phyloP scores from a whole-genome alignment of 2,329 filamentous ascomycete genomes.

The Zasmidium cellare region DNA sequence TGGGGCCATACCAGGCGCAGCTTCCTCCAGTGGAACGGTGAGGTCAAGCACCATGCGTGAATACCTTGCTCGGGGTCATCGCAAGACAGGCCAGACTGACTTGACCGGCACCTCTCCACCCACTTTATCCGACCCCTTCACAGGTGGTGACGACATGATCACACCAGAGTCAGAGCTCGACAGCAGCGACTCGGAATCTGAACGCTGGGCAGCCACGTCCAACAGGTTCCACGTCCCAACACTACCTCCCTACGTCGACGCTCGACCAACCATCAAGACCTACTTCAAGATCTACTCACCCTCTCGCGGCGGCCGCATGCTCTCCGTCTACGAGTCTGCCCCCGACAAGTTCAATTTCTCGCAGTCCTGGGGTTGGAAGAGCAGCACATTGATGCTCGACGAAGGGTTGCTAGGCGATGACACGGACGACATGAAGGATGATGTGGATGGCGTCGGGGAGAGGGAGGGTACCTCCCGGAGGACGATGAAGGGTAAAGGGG shows the following conservation, averaged over 20 bases:
- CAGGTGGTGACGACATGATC: not conserved
- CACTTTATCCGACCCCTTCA: not conserved
- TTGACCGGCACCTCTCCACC: constrained; percentile 16
- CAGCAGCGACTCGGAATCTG: constrained; percentile 3
- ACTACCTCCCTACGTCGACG: constrained; percentile 56
- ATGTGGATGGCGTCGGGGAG: constrained; percentile 20
- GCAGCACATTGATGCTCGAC: constrained; percentile 58
- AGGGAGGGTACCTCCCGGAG: constrained; percentile 19
- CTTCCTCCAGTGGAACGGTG: constrained; percentile 3
- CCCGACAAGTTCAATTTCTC: constrained; percentile 61
- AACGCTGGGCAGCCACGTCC: constrained; percentile 16
- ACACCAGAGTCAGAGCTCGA: constrained; percentile 7
- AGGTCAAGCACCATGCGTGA: constrained; percentile 27
- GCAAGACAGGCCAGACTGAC: constrained; percentile 30
- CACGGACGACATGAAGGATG: constrained; percentile 37
- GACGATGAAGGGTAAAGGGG: constrained; percentile 42
- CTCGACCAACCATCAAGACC: constrained; percentile 58
- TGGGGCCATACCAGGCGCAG: constrained; percentile 26
- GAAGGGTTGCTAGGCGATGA: constrained; percentile 41
- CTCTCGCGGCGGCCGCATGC: constrained; percentile 57
- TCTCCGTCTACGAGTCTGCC: constrained; percentile 60
- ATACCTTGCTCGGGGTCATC: constrained; percentile 28
- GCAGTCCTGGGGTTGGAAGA: constrained; percentile 64
- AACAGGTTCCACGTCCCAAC: constrained; percentile 40
- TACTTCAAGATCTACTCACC: constrained; percentile 65